Evolutionary conservation across 1,284 basidiomycete species (phyloP), one percentile per base, ranked within the genome.

Genomic region (Bjerkandera adusta): DNA sequence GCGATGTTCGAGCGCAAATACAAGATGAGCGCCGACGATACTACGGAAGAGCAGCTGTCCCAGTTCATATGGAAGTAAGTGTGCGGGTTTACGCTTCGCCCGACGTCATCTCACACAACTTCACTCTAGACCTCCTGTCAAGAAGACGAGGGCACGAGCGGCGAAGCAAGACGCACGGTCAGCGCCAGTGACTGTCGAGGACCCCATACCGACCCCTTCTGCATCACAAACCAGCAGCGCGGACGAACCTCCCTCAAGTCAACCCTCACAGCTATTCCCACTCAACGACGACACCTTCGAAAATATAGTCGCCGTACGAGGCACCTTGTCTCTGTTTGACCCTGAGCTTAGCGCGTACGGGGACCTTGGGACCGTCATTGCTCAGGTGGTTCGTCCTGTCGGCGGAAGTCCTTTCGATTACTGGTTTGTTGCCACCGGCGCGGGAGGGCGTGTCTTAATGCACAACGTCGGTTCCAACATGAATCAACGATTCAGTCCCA

Each of bases 1-100:
- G 96, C 95, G 48, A 92, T 96, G 77, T 97, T 86, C 66, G 95
- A 97, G 65, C 79, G 91, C 69, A 95, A 94, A 71, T 86, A 85
- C 71, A 83, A 75, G 58, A 72, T 59, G 43, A 82, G 78, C 51
- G 89, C 89, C 15, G 88, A 93, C 52, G 75, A 72, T 45, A 77
- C 85, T 6, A 66, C 68, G 15, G 88, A 92, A 55, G 64, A 72
- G 3, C 84, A 89, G 43, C 69, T 94, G 22, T 77, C 86, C 40
- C 80, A 88, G 53, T 87, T 94, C 56, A 79, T 89, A 25, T 89
- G 82, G 79, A 75, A 76, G 89, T 89, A 53, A 63, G 85, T 76
- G n/a, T n/a, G n/a, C n/a, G n/a, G n/a, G n/a, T n/a, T n/a, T n/a
- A n/a, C n/a, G n/a, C n/a, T n/a, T n/a, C n/a, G n/a, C n/a, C n/a